These are phyloP conservation scores for Odontarrhena argentea DNA, from an alignment of 345 rosid genomes.

Conservation along the genomic window DNA sequence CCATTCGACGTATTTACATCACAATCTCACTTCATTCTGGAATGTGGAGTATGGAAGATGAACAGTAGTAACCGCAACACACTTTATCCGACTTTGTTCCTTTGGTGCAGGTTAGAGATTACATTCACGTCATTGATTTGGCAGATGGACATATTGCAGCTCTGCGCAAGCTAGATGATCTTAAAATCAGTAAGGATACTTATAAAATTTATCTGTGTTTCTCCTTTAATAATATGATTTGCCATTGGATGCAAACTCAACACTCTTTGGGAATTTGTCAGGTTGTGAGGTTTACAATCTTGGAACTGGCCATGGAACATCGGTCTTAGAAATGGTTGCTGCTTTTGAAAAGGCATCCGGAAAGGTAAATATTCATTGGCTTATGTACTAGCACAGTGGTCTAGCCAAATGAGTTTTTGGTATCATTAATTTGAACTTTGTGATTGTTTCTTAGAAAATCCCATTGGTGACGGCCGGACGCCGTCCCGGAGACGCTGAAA, in stretches of 20 bases:
- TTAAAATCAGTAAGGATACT: conserved; percentile 55
- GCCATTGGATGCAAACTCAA: background rate
- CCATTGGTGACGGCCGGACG: conserved; percentile 76
- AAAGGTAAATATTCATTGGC: conserved; percentile 52
- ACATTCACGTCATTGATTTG: conserved; percentile 89
- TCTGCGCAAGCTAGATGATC: conserved; percentile 64
- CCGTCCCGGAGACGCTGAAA: conserved; percentile 88
- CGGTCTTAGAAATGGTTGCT: conserved; percentile 93
- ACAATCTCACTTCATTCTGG: background rate
- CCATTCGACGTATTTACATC: background rate
- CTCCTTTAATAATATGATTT: background rate
- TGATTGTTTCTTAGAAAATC: conserved; percentile 58
- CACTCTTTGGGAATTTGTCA: conserved; percentile 22
- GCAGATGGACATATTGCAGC: conserved; percentile 98
- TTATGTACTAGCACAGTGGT: background rate
- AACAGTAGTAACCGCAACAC: background rate
- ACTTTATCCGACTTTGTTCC: background rate
- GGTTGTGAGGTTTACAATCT: conserved; percentile 97
- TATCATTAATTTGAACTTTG: background rate
- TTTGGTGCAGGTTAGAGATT: conserved; percentile 77
- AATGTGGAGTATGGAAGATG: background rate
- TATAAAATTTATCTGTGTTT: background rate
- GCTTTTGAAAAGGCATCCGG: conserved; percentile 96
- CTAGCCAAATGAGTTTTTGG: background rate
- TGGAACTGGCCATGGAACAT: conserved; percentile 97